Percentiles rank a stretch among this genome's conserved stretches.
These are phyloP conservation scores for Botrytis hyacinthi DNA, from an alignment of 2,329 filamentous ascomycete genomes.

Conservation along the genomic window DNA sequence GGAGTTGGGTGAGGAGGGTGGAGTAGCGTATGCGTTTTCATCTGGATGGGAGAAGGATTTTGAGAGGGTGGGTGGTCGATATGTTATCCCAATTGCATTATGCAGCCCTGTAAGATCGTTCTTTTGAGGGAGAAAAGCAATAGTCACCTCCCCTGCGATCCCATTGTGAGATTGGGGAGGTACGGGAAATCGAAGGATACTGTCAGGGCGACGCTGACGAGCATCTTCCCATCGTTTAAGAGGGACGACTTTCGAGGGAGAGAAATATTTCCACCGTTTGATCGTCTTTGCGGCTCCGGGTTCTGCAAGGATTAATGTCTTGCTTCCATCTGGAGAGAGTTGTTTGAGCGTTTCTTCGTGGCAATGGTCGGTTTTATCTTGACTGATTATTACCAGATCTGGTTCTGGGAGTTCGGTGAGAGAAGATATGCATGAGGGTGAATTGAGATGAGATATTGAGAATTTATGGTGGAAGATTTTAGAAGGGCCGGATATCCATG, in stretches of 20 bases:
- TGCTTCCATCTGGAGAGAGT: conserved; percentile 52
- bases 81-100: conserved; percentile 70
- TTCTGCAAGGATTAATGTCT: conserved; percentile 64
- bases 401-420: conserved; percentile 53
- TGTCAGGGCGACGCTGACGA: conserved; percentile 32
- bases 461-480: conserved; percentile 60
- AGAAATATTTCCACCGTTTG: conserved; percentile 66
- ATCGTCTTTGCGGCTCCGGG: conserved; percentile 64
- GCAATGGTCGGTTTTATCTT: conserved; percentile 67
- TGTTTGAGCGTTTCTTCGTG: conserved; percentile 67
- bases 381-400: conserved; percentile 58
- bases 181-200: conserved; percentile 48
- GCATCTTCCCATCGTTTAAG: conserved; percentile 50
- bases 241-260: conserved; percentile 47
- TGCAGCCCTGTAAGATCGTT: conserved; percentile 60
- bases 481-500: conserved; percentile 63
- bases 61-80: conserved; percentile 47
- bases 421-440: conserved; percentile 55
- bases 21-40: conserved; percentile 24
- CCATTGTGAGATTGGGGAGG: conserved; percentile 52
- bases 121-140: conserved; percentile 63
- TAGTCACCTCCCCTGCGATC: conserved; percentile 63
- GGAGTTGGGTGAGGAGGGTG: conserved; percentile 30
- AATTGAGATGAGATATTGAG: conserved; percentile 56
- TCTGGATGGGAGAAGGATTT: not conserved